Percentiles rank a stretch among this genome's conserved stretches.
These are phyloP conservation scores for Globisporangium recalcitrans DNA, from an alignment of 352 stramenopile genomes.

Conservation along the genomic window DNA sequence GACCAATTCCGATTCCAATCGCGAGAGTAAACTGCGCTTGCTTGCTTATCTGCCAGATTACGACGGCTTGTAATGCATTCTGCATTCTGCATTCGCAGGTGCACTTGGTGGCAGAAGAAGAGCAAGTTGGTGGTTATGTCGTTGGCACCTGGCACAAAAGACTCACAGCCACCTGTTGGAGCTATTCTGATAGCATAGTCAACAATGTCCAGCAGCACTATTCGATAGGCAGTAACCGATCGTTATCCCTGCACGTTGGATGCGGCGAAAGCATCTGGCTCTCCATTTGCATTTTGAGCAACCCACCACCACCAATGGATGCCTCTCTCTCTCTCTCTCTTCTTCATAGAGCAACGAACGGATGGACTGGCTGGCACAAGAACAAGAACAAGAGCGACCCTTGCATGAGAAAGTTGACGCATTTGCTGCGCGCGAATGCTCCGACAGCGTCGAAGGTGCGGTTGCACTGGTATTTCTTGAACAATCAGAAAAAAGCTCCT, in stretches of 20 bases:
- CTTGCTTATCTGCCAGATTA: not conserved
- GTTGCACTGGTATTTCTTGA: too few species aligned
- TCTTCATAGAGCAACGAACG: not conserved
- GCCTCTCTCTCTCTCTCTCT: not conserved
- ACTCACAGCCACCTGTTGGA: not conserved
- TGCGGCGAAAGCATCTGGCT: slow-evolving; percentile 5
- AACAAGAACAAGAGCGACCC: not conserved
- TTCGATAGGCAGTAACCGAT: not conserved
- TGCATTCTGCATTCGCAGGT: not conserved
- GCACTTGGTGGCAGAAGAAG: too few species aligned
- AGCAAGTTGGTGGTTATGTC: not conserved
- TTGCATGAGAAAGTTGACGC: not conserved
- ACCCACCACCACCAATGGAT: too few species aligned
- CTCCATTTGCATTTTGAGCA: too few species aligned
- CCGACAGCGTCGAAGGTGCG: not conserved
- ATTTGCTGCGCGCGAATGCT: not conserved
- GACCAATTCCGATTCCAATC: too few species aligned
- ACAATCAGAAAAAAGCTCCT: too few species aligned
- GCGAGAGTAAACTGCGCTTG: not conserved
- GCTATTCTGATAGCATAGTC: not conserved
- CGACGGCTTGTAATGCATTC: not conserved
- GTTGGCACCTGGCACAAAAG: not conserved
- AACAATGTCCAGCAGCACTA: not conserved
- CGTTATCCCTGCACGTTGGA: not conserved
- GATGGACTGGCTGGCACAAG: not conserved